Base-by-base conservation (phyloP, 257 asterid species). In the Nicotiana otophora region DNA sequence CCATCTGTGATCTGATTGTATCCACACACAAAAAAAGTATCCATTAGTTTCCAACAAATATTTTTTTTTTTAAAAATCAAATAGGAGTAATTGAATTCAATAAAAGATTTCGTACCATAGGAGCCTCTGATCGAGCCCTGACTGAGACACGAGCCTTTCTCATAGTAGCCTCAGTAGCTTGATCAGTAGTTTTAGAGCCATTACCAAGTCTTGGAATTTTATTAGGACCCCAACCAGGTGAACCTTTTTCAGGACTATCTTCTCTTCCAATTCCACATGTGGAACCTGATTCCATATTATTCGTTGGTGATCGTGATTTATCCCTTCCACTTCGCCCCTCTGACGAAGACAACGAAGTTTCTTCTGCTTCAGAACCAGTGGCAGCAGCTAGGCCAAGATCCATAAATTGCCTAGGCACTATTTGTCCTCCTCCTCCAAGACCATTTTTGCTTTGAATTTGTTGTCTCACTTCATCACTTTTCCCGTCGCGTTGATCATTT, bases 111-210 rank as follows among this genome's bases (percentile, higher is more conserved):
- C 7, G 42, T 4, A 96, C 99, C 98, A 91, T 93, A 53, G 97
- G 87, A 62, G 98, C 97, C 81, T 96, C 99, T 0, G 99, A 96
- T 64, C 98, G 89, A 51, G 98, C 97, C 34, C 98, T 88, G 81
- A 96, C 99, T 0, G 99, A 94, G 36, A 96, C 99, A n/a, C 99
- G 91, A 55, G 98, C 98, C 90, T 94, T 96, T 87, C 98, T 90
- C 98, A 96, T 94, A 5, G 98, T 96, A 26, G 98, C 97, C 86
- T 94, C 98, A 4, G 93, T 81, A 4, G 97, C 91, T 82, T 94
- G 99, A 87, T 96, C 99, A 28, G 84, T 90, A 63, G 74, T 86
- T 81, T 88, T 88, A 0, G 95, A 79, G 7, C 87, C 58, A 53
- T 84, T 84, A 42, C 69, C 81, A 3, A 85, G 84, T 87, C 90